These are phyloP conservation scores for Triadica sebifera DNA, from an alignment of 345 rosid species.

Conservation along the genomic window DNA sequence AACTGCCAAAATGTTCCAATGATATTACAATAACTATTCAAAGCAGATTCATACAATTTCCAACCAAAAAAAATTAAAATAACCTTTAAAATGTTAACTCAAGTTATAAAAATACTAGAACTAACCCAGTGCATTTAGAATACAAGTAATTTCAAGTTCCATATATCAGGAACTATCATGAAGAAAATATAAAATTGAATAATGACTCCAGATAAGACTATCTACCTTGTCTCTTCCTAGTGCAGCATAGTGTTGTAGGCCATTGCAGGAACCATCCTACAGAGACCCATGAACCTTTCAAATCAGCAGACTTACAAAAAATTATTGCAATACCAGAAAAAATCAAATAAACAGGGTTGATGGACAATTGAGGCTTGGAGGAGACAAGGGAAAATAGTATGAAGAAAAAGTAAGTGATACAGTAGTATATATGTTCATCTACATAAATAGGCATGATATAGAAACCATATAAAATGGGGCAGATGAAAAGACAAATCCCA, in stretches of 20 bases:
- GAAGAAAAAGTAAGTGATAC: not conserved
- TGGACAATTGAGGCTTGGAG: not conserved
- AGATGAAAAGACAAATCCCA: not conserved
- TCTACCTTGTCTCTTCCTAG: conserved; percentile 85
- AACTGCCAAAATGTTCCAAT: conserved; percentile 38
- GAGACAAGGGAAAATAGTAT: not conserved
- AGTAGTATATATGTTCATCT: not conserved
- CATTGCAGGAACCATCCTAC: conserved; percentile 95
- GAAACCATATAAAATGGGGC: not conserved
- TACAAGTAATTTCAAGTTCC: not conserved
- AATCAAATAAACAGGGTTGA: not conserved
- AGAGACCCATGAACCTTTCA: conserved; percentile 20
- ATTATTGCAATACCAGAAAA: not conserved
- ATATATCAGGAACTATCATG: not conserved
- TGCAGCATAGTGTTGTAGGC: conserved; percentile 88
- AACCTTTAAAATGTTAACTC: not conserved
- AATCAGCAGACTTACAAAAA: not conserved
- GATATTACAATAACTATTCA: too few species aligned
- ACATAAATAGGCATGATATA: not conserved
- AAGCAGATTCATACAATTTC: not conserved
- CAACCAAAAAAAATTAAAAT: not conserved
- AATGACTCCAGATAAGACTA: conserved; percentile 5
- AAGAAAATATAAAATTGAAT: conserved; percentile 10
- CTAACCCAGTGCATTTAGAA: not conserved
- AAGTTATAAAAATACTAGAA: not conserved